Conservation (phyloP, 2,329 filamentous ascomycete genomes). For the Talaromyces funiculosus region DNA sequence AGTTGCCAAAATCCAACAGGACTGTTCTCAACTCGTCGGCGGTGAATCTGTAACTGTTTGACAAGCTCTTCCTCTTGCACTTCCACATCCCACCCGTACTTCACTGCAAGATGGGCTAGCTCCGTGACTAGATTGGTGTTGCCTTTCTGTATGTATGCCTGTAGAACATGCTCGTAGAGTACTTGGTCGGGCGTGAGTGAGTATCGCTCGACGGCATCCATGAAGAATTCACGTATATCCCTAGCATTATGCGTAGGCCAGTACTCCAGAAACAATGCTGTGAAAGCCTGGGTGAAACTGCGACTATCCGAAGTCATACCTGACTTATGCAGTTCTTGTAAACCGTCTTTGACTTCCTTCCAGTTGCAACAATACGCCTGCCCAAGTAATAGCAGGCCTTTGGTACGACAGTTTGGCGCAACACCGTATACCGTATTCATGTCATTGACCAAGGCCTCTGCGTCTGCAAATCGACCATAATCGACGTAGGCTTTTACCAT, state of each 20-base stretch:
- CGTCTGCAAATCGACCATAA: slow-evolving; percentile 30
- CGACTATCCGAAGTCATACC: slow-evolving; percentile 24
- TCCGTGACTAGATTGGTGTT: slow-evolving; percentile 27
- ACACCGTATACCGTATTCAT: slow-evolving; percentile 29
- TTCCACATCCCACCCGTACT: slow-evolving; percentile 29
- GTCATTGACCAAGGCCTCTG: slow-evolving; percentile 30
- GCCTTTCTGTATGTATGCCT: slow-evolving; percentile 37
- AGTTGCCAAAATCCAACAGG: slow-evolving; percentile 38
- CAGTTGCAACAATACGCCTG: slow-evolving; percentile 36
- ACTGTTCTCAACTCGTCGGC: slow-evolving; percentile 28
- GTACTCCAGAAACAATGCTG: slow-evolving; percentile 39
- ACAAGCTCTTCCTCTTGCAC: slow-evolving; percentile 27
- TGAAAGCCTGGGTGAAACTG: slow-evolving; percentile 31
- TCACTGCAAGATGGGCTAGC: slow-evolving; percentile 26
- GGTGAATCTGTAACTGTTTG: slow-evolving; percentile 30
- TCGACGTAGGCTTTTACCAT: slow-evolving; percentile 37
- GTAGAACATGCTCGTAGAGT: slow-evolving; percentile 36
- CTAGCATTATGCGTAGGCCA: slow-evolving; percentile 32
- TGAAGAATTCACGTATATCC: slow-evolving; percentile 33
- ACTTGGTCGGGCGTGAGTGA: slow-evolving; percentile 33
- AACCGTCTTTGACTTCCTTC: slow-evolving; percentile 33
- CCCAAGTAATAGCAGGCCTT: slow-evolving; percentile 33
- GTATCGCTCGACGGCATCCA: slow-evolving; percentile 31
- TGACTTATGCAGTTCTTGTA: slow-evolving; percentile 34
- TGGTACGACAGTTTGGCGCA: slow-evolving; percentile 28